Conservation (phyloP, 2,329 filamentous ascomycete genomes). For the Xylaria sp. region DNA sequence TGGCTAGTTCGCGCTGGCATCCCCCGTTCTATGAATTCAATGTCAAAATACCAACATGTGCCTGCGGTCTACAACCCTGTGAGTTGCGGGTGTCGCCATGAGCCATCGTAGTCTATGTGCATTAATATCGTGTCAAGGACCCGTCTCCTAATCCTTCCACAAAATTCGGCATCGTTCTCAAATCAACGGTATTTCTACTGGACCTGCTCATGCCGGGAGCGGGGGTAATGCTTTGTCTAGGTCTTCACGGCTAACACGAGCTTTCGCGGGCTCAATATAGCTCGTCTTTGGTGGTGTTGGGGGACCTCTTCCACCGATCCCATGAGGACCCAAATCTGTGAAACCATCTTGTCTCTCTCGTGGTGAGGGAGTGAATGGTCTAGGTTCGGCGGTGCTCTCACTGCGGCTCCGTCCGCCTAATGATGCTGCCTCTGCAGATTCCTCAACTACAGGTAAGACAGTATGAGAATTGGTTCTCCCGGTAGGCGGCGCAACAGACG, state of each 20-base stretch:
- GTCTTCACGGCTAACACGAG: slow-evolving; percentile 64
- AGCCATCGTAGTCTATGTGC: slow-evolving; percentile 31
- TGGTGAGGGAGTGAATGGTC: slow-evolving; percentile 52
- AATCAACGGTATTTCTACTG: not conserved
- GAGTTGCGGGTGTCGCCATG: slow-evolving; percentile 17
- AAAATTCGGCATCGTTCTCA: not conserved
- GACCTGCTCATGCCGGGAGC: slow-evolving; percentile 55
- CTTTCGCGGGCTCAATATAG: slow-evolving; percentile 53
- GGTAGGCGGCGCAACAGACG: slow-evolving; percentile 40
- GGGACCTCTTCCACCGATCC: slow-evolving; percentile 52
- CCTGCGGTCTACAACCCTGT: slow-evolving; percentile 20
- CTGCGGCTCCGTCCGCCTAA: slow-evolving; percentile 69
- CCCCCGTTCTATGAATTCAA: slow-evolving; percentile 29
- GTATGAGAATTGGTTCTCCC: slow-evolving; percentile 48
- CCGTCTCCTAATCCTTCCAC: slow-evolving; percentile 14
- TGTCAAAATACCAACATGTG: slow-evolving; percentile 24
- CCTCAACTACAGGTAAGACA: slow-evolving; percentile 85
- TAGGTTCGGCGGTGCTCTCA: slow-evolving; percentile 53
- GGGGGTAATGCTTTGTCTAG: slow-evolving; percentile 71
- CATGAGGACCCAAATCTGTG: slow-evolving; percentile 49
- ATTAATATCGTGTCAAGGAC: slow-evolving; percentile 28
- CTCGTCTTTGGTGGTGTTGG: slow-evolving; percentile 62
- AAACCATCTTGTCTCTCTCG: slow-evolving; percentile 52
- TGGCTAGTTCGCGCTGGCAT: not conserved
- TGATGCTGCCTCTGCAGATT: slow-evolving; percentile 82